Conservation (phyloP, 139 green algal genomes). For the Pedinophyceae sp. region DNA sequence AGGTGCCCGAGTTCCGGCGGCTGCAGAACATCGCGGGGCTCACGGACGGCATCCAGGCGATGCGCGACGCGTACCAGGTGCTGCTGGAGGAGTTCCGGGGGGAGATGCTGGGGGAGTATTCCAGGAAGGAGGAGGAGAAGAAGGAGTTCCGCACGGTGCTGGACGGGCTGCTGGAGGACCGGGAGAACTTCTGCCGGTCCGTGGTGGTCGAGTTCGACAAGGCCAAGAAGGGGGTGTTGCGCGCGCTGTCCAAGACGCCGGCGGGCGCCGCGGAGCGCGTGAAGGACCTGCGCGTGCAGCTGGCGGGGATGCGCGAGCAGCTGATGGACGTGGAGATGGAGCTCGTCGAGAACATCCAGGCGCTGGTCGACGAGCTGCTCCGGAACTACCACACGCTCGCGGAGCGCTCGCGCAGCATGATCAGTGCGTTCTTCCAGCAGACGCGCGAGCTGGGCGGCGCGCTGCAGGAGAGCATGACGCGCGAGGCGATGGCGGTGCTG, state of each 20-base stretch:
- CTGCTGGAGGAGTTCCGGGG: constrained; percentile 2
- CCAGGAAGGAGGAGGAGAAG: constrained; percentile 40
- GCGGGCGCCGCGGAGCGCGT: constrained; percentile 12
- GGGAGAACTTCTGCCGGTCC: constrained; percentile 3
- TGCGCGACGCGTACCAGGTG: neutral
- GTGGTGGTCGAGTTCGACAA: constrained; percentile 33
- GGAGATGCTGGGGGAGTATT: constrained; percentile 40
- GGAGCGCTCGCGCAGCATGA: constrained; percentile 14
- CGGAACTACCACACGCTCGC: constrained; percentile 48
- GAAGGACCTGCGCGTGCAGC: neutral
- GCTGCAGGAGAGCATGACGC: constrained; percentile 29
- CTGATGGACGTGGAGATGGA: constrained; percentile 48
- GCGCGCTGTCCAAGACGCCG: constrained; percentile 14
- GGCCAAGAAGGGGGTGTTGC: constrained; percentile 32
- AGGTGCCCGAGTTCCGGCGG: constrained; percentile 49
- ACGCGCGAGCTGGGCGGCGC: constrained; percentile 45
- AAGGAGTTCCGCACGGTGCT: constrained; percentile 19
- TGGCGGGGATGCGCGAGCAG: constrained; percentile 20
- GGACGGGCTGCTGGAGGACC: neutral
- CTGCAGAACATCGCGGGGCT: neutral
- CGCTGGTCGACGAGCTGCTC: constrained; percentile 48
- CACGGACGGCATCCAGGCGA: neutral
- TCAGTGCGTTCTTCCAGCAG: constrained; percentile 13
- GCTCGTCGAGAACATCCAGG: constrained; percentile 32
- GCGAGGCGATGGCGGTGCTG: constrained; percentile 22